Evolutionary conservation across 768 basidiomycete genomes (phyloP).

Genomic region (Tricholoma furcatifolium): DNA sequence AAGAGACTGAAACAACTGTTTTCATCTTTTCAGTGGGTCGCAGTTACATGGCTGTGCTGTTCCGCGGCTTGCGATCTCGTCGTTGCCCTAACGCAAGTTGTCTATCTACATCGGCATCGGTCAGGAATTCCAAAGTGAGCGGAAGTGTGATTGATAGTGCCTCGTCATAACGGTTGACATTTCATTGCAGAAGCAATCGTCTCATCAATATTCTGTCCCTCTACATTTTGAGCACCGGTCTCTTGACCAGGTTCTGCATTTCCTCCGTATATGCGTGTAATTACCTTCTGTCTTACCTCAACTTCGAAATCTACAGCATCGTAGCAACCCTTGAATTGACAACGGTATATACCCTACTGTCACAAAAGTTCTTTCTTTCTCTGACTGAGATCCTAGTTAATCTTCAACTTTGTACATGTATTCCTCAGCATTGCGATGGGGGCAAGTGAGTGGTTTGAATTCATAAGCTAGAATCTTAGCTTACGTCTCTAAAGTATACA

Average conservation of each 20-base stretch:
- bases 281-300: not conserved
- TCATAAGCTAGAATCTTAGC: not conserved
- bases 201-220: not conserved
- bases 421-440: not conserved
- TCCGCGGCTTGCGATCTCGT: not conserved
- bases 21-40: not conserved
- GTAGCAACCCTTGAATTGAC: not conserved
- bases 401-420: not conserved
- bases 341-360: not conserved
- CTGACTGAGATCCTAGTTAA: not conserved
- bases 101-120: not conserved
- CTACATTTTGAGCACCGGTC: conserved; percentile 2
- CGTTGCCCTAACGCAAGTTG: not conserved
- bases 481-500: not conserved
- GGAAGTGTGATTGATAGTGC: too few relatives aligned
- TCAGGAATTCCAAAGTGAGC: not conserved
- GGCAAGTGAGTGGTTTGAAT: not conserved
- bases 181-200: not conserved
- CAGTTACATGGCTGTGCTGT: not conserved
- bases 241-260: not conserved
- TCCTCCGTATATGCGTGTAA: not conserved
- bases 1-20: not conserved
- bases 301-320: not conserved
- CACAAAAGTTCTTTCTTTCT: not conserved
- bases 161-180: not conserved